Evolutionary conservation across 164 flowering plant species (phyloP).

Genomic region (Kingdonia uniflora): DNA sequence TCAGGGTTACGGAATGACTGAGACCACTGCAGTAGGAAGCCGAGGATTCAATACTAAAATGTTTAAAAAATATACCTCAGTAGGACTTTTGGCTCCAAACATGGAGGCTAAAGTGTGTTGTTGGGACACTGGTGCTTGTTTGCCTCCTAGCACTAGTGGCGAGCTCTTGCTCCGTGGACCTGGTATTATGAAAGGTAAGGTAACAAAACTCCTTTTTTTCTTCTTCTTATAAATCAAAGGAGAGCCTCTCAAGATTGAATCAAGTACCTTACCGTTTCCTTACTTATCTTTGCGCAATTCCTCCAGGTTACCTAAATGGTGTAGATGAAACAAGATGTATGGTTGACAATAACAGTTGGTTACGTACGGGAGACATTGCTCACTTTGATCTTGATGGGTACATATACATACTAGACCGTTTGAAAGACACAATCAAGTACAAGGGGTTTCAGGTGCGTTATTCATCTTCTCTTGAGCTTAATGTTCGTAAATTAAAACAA

Average conservation of each 20-base stretch:
- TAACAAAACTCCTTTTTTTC: neutral
- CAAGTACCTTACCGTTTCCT: neutral
- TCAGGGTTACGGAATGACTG: conserved; percentile 93
- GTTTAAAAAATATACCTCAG: conserved; percentile 39
- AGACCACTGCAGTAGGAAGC: conserved; percentile 76
- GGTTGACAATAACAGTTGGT: conserved; percentile 65
- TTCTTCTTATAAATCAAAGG: neutral
- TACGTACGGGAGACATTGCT: conserved; percentile 72
- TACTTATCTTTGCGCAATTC: neutral
- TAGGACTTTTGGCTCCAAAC: conserved; percentile 71
- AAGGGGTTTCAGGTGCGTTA: conserved; percentile 75
- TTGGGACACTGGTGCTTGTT: conserved; percentile 27
- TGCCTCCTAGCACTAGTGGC: conserved; percentile 62
- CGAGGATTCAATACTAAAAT: conserved; percentile 52
- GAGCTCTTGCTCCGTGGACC: conserved; percentile 74
- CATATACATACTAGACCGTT: conserved; percentile 46
- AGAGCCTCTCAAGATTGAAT: neutral
- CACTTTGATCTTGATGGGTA: conserved; percentile 66
- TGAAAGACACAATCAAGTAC: conserved; percentile 78
- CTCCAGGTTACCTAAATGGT: conserved; percentile 64
- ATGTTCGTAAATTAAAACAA: neutral
- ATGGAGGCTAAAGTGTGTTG: conserved; percentile 70
- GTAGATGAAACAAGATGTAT: conserved; percentile 35
- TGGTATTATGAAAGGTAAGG: conserved; percentile 64
- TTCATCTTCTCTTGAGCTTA: neutral